Evolutionary conservation across 495 filamentous ascomycete species (phyloP).

Genomic region (Talaromyces trachyspermus): DNA sequence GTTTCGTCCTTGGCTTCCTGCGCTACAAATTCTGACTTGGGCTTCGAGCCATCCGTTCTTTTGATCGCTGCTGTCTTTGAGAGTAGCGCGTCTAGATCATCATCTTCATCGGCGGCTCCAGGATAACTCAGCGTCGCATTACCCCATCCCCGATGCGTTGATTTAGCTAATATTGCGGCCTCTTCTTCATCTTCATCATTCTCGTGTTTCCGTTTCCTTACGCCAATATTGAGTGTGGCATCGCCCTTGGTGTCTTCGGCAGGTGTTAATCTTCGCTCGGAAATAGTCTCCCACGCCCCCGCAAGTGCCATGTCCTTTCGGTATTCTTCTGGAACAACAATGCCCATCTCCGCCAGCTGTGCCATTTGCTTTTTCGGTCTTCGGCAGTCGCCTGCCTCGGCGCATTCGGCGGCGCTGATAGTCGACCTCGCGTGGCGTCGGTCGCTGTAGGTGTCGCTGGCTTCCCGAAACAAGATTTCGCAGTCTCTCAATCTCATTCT

Average conservation of each 20-base stretch:
- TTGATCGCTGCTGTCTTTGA: constrained; percentile 43
- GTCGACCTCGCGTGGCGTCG: constrained; percentile 5
- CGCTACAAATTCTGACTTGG: neutral
- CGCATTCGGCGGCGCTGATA: constrained; percentile 12
- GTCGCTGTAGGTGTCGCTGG: constrained; percentile 19
- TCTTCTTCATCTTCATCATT: constrained; percentile 49
- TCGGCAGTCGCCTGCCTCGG: constrained; percentile 44
- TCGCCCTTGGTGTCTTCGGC: constrained; percentile 28
- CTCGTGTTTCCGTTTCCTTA: constrained; percentile 58
- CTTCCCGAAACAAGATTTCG: constrained; percentile 61
- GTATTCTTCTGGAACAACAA: constrained; percentile 75
- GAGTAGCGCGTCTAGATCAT: constrained; percentile 66
- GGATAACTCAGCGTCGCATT: constrained; percentile 60
- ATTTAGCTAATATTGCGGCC: constrained; percentile 55
- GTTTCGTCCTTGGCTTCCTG: neutral
- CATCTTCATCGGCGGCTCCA: constrained; percentile 40
- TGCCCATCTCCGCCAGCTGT: constrained; percentile 80
- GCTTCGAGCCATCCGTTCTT: constrained; percentile 14
- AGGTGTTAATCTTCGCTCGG: constrained; percentile 40
- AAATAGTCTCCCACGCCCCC: constrained; percentile 81
- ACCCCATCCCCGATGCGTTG: constrained; percentile 67
- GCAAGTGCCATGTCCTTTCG: constrained; percentile 74
- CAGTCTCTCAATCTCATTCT: constrained; percentile 77
- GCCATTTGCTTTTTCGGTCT: constrained; percentile 79
- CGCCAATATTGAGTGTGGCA: constrained; percentile 34